Conservation (phyloP, 2,329 filamentous ascomycete genomes). For the Pyricularia sp. region DNA sequence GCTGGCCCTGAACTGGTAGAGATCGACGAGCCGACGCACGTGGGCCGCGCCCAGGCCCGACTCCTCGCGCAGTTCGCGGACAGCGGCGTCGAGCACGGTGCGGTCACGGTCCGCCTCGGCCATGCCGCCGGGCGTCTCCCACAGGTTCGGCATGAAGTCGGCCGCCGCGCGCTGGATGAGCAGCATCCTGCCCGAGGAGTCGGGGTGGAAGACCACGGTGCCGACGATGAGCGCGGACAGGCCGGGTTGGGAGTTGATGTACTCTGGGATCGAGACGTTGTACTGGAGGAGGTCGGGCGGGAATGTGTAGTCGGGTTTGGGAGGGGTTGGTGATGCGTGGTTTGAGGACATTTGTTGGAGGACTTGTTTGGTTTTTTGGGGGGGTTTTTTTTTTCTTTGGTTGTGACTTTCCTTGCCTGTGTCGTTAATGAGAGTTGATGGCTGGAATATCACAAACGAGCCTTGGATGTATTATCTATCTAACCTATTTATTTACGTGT, state of each 20-base stretch:
- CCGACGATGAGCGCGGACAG: constrained; percentile 10
- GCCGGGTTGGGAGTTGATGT: not conserved
- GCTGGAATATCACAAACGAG: no score
- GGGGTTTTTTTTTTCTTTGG: no score
- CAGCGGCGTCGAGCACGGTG: constrained; percentile 20
- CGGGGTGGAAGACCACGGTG: constrained; percentile 24
- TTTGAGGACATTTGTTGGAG: not conserved
- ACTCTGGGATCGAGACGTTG: not conserved
- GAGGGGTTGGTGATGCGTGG: not conserved
- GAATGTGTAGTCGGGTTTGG: not conserved
- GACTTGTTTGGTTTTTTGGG: not conserved
- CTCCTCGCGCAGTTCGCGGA: constrained; percentile 39
- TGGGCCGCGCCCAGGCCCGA: constrained; percentile 25
- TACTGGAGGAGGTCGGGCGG: not conserved
- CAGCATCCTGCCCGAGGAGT: constrained; percentile 22
- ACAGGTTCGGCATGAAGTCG: constrained; percentile 33
- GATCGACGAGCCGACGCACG: constrained; percentile 20
- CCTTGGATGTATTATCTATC: no score
- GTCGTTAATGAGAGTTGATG: not conserved
- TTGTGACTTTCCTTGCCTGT: not conserved
- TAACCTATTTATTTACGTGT: no score
- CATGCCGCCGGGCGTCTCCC: constrained; percentile 25
- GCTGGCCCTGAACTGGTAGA: constrained; percentile 10
- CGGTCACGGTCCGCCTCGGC: constrained; percentile 14
- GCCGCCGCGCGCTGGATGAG: constrained; percentile 34